Base-by-base conservation (phyloP, 495 filamentous ascomycete species). In the Neurospora sp. region DNA sequence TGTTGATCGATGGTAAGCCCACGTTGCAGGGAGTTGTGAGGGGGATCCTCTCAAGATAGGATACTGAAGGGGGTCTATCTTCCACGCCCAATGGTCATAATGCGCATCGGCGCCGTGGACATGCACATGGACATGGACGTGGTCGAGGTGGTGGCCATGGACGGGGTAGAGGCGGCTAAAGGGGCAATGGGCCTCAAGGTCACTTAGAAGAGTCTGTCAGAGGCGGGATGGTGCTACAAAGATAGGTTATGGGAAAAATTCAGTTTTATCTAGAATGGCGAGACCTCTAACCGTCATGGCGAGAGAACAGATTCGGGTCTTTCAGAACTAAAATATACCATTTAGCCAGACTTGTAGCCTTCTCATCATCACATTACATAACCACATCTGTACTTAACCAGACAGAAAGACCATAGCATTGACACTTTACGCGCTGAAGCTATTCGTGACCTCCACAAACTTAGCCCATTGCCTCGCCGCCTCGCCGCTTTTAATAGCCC, bases 401-500 rank as follows among this genome's bases (percentile, higher is more conserved):
- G 11, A 38, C 19, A 15, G 10, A 8, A 39, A n/a, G 5, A 39
- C 21, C 10, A 36, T 21, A 21, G 0, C 5, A 39, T 5, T 36
- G 24, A n/a, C 54, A 34, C 6, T 15, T 40, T 69, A 74, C 7
- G 38, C 77, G 28, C 73, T 76, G 34, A 82, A 78, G 11, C 73
- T 48, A 71, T 86, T 85, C 31, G 85, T 87, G 39, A 84, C 81
- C 77, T 90, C 87, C 48, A 92, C 91, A 82, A 94, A 94, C 9
- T 81, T 79, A 42, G 84, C 85, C 85, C 93, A 93, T 80, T 91
- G 88, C 79, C 84, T 88, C 84, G 93, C 90, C 59, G 94, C 93
- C 77, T 89, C 86, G 45, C 94, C 94, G 79, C 92, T 96, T 81
- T 88, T 87, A 21, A 97, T 88, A 0, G 92, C 91, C 91, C 92